Conservation (phyloP, 2,329 filamentous ascomycete genomes). For the Capronia epimyces region DNA sequence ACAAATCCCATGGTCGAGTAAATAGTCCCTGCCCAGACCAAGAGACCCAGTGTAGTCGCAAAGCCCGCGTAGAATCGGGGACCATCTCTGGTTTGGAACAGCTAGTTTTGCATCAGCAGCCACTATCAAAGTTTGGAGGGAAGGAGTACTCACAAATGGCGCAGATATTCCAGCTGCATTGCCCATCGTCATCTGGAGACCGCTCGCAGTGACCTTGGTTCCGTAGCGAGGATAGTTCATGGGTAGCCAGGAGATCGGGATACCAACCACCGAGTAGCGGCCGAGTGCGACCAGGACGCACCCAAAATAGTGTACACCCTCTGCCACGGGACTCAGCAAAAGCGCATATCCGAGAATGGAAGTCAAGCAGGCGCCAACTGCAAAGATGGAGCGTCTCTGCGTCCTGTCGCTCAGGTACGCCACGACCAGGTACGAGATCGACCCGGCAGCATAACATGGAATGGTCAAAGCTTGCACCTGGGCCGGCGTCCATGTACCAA, state of each 20-base stretch:
- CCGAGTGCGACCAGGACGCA: slow-evolving; percentile 72
- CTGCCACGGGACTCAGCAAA: slow-evolving; percentile 55
- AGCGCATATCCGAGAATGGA: slow-evolving; percentile 65
- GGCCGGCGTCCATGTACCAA: slow-evolving; percentile 58
- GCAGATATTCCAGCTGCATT: slow-evolving; percentile 69
- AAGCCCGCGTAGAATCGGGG: slow-evolving; percentile 46
- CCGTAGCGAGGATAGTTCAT: slow-evolving; percentile 64
- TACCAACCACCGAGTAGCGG: slow-evolving; percentile 56
- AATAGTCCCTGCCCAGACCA: neutral
- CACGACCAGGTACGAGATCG: slow-evolving; percentile 60
- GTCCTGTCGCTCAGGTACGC: slow-evolving; percentile 63
- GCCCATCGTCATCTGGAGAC: slow-evolving; percentile 46
- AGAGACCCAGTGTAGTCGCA: neutral
- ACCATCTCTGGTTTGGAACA: slow-evolving; percentile 42
- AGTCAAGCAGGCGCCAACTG: slow-evolving; percentile 56
- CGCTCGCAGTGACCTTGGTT: slow-evolving; percentile 67
- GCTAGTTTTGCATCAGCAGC: slow-evolving; percentile 8
- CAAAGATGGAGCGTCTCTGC: slow-evolving; percentile 61
- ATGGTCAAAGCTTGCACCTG: slow-evolving; percentile 72
- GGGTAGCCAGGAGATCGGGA: slow-evolving; percentile 52
- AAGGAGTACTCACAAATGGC: slow-evolving; percentile 52
- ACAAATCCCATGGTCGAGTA: neutral
- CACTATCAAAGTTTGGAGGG: neutral
- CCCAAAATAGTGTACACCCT: slow-evolving; percentile 66
- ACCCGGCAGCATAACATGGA: slow-evolving; percentile 69